These are phyloP conservation scores for Gardenia jasminoides DNA, from an alignment of 257 asterid species.

Conservation along the genomic window DNA sequence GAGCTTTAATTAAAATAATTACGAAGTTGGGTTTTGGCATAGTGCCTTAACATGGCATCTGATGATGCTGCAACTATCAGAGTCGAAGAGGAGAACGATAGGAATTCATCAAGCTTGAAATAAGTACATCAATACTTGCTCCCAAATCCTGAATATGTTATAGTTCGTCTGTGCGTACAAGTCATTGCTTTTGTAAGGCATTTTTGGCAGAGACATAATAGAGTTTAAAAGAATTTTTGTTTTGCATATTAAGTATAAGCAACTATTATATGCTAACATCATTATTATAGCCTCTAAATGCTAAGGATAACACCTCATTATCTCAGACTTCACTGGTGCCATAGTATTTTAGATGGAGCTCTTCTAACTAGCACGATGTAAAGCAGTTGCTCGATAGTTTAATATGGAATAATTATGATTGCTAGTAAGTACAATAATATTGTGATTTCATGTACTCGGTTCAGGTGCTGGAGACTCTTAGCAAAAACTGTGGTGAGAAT, in stretches of 20 bases:
- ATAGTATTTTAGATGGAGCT: not conserved
- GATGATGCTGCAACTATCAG: not conserved
- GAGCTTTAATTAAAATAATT: not conserved
- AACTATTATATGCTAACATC: not conserved
- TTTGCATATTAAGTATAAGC: not conserved
- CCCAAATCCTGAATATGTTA: not conserved
- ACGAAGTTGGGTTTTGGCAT: not conserved
- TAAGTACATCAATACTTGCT: not conserved
- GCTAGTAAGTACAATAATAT: not conserved
- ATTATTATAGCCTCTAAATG: not conserved
- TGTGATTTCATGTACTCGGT: slow-evolving; percentile 17
- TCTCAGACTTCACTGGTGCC: not conserved
- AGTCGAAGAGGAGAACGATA: not conserved
- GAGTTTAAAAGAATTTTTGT: not conserved
- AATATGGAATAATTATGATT: not conserved
- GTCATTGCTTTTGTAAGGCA: not conserved
- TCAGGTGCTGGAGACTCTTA: slow-evolving; percentile 93
- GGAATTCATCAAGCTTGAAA: not conserved
- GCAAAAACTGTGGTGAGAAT: slow-evolving; percentile 93
- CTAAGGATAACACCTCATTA: not conserved
- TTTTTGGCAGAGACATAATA: not conserved
- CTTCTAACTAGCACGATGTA: not conserved
- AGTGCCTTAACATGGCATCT: not conserved
- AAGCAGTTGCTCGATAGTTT: not conserved
- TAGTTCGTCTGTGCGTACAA: not conserved